Evolutionary conservation across 1,139 yeast species (phyloP), one percentile per base, ranked within the genome.

Genomic region (Saccharomyces hybrid): DNA sequence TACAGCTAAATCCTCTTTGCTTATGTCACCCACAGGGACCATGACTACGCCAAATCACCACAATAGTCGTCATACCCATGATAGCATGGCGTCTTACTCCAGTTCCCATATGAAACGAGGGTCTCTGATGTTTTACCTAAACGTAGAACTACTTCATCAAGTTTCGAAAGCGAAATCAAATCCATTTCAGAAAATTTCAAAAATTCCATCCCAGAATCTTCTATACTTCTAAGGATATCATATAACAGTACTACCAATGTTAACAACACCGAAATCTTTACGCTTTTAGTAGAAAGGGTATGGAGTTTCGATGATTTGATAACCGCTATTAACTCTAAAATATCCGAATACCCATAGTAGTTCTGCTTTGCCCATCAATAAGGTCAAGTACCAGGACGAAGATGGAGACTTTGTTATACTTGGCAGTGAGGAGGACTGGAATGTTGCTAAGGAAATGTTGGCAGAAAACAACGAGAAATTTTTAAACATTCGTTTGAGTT

Each of bases 401-500:
- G 99, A 93, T 69, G 97, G 95, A 19, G 99, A 93, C 69, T 86
- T 83, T 69, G 96, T 93, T 51, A 84, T 88, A 53, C 82, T 93
- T 73, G 89, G 84, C 64, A 82, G 91, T 47, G 88, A 86, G 60
- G 98, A 91, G 55, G 91, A 93, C 69, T 75, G 78, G 78, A 59
- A 57, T 4, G 72, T 75, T 49, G 78, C 74, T 2, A 74, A 70
- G 53, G 77, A 74, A 49, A 75, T 75, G 76, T 63, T 73, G 49
- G 65, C 59, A 52, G 75, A 73, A 53, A 68, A 66, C 53, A 69
- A 69, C 31, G 76, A 73, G 51, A 69, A 71, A 46, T 70, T 73
- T 5, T 56, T 74, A 44, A 73, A 72, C 51, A 71, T 74, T n/a
- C 69, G 73, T 71, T 75, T 69, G 12, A 66, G 59, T 55, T 56